phyloP scores from a whole-genome alignment of 805 yeast genomes.

The Candida vartiovaarae region DNA sequence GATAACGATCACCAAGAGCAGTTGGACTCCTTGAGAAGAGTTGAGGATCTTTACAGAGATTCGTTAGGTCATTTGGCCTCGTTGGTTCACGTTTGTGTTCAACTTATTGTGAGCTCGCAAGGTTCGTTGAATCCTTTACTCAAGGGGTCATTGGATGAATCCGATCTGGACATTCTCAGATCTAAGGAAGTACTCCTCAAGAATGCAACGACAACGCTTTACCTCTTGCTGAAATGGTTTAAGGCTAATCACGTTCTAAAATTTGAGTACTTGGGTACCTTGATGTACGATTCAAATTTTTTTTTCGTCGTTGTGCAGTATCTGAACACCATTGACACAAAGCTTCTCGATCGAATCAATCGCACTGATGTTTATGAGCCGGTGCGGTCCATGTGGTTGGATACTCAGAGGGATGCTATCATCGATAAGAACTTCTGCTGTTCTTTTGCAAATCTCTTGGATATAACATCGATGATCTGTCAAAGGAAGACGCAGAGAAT shows the following conservation, averaged over 20 bases:
- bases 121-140: background rate
- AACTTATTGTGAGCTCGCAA: slow-evolving; percentile 40
- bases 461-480: slow-evolving; percentile 49
- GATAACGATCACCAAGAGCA: slow-evolving; percentile 23
- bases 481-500: slow-evolving; percentile 70
- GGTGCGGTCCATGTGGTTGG: slow-evolving; percentile 8
- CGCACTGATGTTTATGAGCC: slow-evolving; percentile 14
- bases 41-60: slow-evolving; percentile 52
- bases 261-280: slow-evolving; percentile 62
- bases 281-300: slow-evolving; percentile 68
- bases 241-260: slow-evolving; percentile 72
- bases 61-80: slow-evolving; percentile 54
- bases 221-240: slow-evolving; percentile 65
- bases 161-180: slow-evolving; percentile 30
- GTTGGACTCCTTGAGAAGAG: slow-evolving; percentile 39
- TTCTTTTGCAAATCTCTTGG: slow-evolving; percentile 44
- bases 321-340: slow-evolving; percentile 13
- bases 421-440: slow-evolving; percentile 34
- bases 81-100: slow-evolving; percentile 55
- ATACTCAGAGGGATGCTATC: background rate
- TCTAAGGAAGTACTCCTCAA: slow-evolving; percentile 59
- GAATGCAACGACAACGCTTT: slow-evolving; percentile 47
- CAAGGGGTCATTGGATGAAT: slow-evolving; percentile 37
- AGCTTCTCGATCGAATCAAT: slow-evolving; percentile 26
- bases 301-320: slow-evolving; percentile 20